A percentile compares a stretch with the other conserved stretches of the same genome.
Evolutionary conservation across 2,329 filamentous ascomycete genomes (phyloP).

Genomic region (Aureobasidium sp.): DNA sequence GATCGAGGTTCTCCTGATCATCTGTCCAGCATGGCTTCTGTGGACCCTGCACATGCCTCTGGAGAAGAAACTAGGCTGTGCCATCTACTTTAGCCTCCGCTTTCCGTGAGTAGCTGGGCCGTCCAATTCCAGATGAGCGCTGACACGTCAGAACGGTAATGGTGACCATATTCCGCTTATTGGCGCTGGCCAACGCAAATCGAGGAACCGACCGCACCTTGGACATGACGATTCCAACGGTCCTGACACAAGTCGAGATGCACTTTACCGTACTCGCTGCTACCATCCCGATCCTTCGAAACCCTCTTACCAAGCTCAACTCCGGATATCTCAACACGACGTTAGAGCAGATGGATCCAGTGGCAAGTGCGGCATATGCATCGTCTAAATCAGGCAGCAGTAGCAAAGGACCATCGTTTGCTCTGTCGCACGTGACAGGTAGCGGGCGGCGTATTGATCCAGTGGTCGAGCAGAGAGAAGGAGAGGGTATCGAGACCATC

Average conservation of each 20-base stretch:
- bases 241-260: conserved; percentile 7
- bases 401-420: not conserved
- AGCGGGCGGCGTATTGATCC: not conserved
- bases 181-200: not conserved
- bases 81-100: not conserved
- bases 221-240: not conserved
- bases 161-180: not conserved
- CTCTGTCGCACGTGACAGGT: not conserved
- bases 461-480: not conserved
- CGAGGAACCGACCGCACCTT: not conserved
- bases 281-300: not conserved
- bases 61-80: conserved; percentile 1
- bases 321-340: conserved; percentile 8
- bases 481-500: not conserved
- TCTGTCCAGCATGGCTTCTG: conserved; percentile 4
- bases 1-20: conserved; percentile 2
- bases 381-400: not conserved
- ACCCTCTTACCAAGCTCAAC: conserved; percentile 7
- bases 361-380: not conserved
- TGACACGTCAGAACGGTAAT: conserved; percentile 1
- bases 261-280: conserved; percentile 6
- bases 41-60: conserved; percentile 5
- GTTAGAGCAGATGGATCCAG: conserved; percentile 2
- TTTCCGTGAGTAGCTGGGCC: not conserved
- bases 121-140: not conserved